Evolutionary conservation across 73 alveolate species (phyloP), one percentile per base, ranked within the genome.

Genomic region (Blepharisma stoltei): DNA sequence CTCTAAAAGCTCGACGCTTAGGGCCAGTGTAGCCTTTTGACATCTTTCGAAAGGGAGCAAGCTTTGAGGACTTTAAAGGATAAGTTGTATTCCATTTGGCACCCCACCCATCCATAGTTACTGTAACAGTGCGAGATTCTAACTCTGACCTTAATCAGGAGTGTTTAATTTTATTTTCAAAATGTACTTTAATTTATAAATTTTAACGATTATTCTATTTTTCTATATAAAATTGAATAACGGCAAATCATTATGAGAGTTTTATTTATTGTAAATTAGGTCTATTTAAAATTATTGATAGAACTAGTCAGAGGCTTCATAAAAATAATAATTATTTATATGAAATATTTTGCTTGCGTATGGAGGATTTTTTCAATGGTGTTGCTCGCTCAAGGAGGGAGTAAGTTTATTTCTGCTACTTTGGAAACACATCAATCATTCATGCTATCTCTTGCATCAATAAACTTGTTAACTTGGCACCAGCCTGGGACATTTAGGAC

Each of bases 21-120:
- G 86, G 89, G 44, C 95, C 95, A 6, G 95, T 88, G 81, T 88
- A 88, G 55, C 89, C 89, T 70, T 69, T 48, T 4, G 95, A 73
- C 48, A 83, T 20, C 77, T 75, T 88, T 76, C 95, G 76, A 71
- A 88, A 88, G 4, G 95, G 95, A 41, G 95, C 83, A 11, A 88
- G 55, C 54, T 88, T 88, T 25, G 73, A 60, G 46, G 73, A 60
- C 18, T 38, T n/a, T 8, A 25, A 25, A 25, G 73, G 73, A 38
- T 60, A 60, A 9, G 76, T 83, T 76, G 18, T 82, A 71, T 44
- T 71, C 70, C 8, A 76, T 50, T 76, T 80, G 83, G 75, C 78
- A 67, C 91, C 89, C 81, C 88, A 70, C 52, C 20, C 27, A 6
- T 76, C 20, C 23, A 38, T 6, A 45, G 53, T 38, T 4, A 69